phyloP scores from a whole-genome alignment of 768 basidiomycete genomes.

The Amanita pallidorosea region DNA sequence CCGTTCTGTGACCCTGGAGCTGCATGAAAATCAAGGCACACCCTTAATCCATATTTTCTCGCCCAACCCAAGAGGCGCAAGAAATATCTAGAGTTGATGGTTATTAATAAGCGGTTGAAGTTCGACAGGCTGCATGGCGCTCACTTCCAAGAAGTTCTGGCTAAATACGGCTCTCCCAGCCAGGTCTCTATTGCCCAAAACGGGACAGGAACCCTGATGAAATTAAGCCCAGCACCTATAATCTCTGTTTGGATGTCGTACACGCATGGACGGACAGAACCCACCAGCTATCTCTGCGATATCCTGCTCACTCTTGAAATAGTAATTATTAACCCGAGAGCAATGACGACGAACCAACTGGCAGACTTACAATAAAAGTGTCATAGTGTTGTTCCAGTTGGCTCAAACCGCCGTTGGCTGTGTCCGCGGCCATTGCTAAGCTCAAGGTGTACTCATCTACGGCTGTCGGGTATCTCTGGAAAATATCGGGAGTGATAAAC shows the following conservation, averaged over 20 bases:
- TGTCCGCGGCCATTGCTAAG: conserved; percentile 53
- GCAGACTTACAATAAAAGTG: conserved; percentile 62
- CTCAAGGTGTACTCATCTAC: conserved; percentile 65
- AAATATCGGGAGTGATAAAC: conserved; percentile 59
- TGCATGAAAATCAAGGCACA: conserved; percentile 72
- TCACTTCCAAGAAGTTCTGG: conserved; percentile 64
- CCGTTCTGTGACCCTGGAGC: conserved; percentile 77
- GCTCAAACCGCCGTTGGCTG: conserved; percentile 36
- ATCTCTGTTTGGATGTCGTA: not conserved
- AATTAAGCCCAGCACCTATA: conserved; percentile 67
- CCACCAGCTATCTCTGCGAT: conserved; percentile 70
- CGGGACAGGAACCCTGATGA: conserved; percentile 69
- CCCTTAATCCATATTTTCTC: conserved; percentile 82
- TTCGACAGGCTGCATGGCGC: not conserved
- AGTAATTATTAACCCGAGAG: not conserved
- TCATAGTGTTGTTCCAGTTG: conserved; percentile 70
- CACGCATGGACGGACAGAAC: not conserved
- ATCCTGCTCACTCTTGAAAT: conserved; percentile 67
- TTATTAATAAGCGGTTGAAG: not conserved
- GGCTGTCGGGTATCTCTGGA: conserved; percentile 44
- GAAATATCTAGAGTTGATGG: conserved; percentile 42
- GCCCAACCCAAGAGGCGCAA: conserved; percentile 71
- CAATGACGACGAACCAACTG: not conserved
- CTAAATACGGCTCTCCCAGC: conserved; percentile 67
- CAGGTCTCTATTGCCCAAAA: conserved; percentile 83